Base-by-base conservation (phyloP, 1,284 basidiomycete species). In the Erythrobasidium hasegawianum region DNA sequence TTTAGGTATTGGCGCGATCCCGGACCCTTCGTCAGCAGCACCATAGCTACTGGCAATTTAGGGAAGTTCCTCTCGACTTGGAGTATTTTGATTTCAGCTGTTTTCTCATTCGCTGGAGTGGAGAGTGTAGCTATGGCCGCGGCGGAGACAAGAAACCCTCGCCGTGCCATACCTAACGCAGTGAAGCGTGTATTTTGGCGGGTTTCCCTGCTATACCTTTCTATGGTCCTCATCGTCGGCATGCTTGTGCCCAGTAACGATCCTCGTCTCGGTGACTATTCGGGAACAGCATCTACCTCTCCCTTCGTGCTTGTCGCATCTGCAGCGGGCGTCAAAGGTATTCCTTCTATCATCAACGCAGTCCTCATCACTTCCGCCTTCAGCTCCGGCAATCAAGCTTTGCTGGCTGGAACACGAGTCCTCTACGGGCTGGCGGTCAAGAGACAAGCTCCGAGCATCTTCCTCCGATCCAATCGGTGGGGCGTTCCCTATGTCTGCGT, bases 251-350 rank as follows among this genome's bases (percentile, higher is more conserved):
- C 88, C 0, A 90, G 83, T 75, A 81, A 86, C 75, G 84, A 90
- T 74, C 73, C 77, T 0, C 75, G 79, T 13, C 81, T 91, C 43
- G 81, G 89, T 60, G 78, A 80, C 78, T 80, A 76, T 18, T 78
- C 80, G 27, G 83, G 83, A 41, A 86, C 83, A 59, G 75, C 76
- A 8, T 62, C 71, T 7, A 86, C 87, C 10, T 85, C 69, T 18
- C 85, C 84, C 5, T 93, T 87, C 77, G 90, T 93, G 68, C 89
- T 93, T 71, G 90, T 89, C 22, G 86, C 93, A 74, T 80, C 80
- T 56, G 83, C 82, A 64, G 87, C 90, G 0, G 87, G 88, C 10
- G 85, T 92, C 77, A 85, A 83, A 77, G 52, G 29, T 24, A 80
- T 88, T 22, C 86, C 87, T 1, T 83, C 83, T 68, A 83, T 89